Conservation (phyloP, 768 basidiomycete genomes). For the Tubosaeta sp. region DNA sequence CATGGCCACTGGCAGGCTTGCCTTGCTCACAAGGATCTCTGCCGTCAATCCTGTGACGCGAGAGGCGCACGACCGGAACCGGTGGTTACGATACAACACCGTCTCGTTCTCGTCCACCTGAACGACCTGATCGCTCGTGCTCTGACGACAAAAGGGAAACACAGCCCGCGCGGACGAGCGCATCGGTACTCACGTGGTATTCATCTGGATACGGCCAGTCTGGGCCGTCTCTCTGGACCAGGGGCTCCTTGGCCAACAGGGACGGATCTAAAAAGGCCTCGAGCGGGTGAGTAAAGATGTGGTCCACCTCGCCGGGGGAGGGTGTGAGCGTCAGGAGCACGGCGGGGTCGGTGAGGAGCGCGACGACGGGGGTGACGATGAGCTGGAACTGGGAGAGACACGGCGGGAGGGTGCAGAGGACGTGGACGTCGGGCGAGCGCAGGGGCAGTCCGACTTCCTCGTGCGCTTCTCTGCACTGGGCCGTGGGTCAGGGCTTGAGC, state of each 20-base stretch:
- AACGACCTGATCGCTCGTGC: constrained; percentile 44
- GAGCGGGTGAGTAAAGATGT: constrained; percentile 78
- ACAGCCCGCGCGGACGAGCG: neutral
- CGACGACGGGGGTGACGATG: constrained; percentile 77
- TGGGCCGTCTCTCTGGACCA: constrained; percentile 58
- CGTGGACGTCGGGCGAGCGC: constrained; percentile 51
- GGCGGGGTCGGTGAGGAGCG: constrained; percentile 51
- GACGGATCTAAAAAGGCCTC: constrained; percentile 65
- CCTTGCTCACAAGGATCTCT: constrained; percentile 66
- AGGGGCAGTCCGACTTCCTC: constrained; percentile 80
- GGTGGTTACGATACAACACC: constrained; percentile 73
- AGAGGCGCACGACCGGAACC: constrained; percentile 73
- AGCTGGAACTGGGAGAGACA: constrained; percentile 64
- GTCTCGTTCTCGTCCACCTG: constrained; percentile 44
- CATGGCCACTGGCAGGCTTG: neutral
- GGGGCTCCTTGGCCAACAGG: constrained; percentile 35
- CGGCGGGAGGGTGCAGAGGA: constrained; percentile 59
- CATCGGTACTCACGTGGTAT: constrained; percentile 52
- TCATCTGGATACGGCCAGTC: constrained; percentile 80
- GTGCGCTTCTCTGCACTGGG: constrained; percentile 73
- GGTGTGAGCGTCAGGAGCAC: constrained; percentile 53
- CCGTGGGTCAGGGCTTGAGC: neutral
- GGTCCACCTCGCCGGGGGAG: constrained; percentile 64
- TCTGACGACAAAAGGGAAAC: constrained; percentile 35
- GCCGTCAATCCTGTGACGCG: constrained; percentile 83